Base-by-base conservation (phyloP, 106 monocot species). In the Phalaenopsis equestris region DNA sequence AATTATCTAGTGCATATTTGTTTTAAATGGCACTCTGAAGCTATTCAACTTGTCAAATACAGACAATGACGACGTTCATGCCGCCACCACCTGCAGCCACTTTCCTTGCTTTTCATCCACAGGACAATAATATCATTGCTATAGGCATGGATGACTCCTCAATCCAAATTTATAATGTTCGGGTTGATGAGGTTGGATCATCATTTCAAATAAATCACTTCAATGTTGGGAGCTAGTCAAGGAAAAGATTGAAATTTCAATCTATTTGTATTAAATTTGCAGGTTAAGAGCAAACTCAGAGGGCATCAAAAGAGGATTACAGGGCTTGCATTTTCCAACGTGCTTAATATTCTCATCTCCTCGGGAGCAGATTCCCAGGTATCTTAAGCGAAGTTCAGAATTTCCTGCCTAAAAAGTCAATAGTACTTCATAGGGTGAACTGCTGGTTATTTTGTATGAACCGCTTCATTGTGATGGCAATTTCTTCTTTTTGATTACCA, bases 301-400 rank as follows among this genome's bases (percentile, higher is more conserved):
- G 93, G 90, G 19, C 93, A 93, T 72, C 85, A 88, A 65, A 93
- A 90, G 77, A 90, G 80, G 49, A 85, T 93, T 47, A 93, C 90
- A 8, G 88, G 93, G 45, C 90, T 93, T 76, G 87, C 90, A 48
- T 93, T 93, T 70, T 93, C 90, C 8, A 78, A 82, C 19, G 43
- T 41, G 5, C 77, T 90, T 45, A 88, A 93, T 81, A 68, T 90
- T 41, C 88, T 93, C 11, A 81, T 93, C 61, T 93, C 93, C 48
- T 90, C 93, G 72, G 93, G 93, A 78, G 90, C 88, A 49, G 93
- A 93, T 87, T 81, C 90, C 79, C 93, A 88, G 88, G 93, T 89
- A 81, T 47, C 55, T 61, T 70, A 42, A 2, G 67, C 19, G 7
- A 36, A 42, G 41, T 42, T 73, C 70, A 37, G 38, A 39, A 7